Conservation (phyloP, 257 asterid species). For the Penstemon barbatus region DNA sequence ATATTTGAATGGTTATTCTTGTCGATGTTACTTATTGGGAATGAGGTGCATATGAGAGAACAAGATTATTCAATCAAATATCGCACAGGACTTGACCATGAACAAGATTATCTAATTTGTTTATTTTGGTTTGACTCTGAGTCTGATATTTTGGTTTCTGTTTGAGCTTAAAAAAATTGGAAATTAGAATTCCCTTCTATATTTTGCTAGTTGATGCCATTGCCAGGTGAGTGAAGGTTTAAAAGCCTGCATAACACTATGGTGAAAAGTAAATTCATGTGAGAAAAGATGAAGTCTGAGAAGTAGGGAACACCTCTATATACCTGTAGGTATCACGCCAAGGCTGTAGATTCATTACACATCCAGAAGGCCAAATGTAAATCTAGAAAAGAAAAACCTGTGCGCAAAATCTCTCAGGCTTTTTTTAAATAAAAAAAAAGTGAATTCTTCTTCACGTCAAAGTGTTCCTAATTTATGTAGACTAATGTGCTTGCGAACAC, state of each 20-base stretch:
- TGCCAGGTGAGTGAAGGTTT: neutral
- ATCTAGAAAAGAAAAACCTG: neutral
- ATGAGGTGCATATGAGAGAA: neutral
- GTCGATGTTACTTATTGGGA: neutral
- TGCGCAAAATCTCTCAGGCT: neutral
- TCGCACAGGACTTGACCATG: neutral
- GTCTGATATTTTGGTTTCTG: neutral
- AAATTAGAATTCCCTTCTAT: neutral
- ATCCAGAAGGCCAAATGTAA: neutral
- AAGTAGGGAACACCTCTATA: neutral
- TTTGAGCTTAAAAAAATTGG: neutral
- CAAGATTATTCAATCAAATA: neutral
- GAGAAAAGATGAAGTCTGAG: neutral
- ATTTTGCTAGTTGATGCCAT: neutral
- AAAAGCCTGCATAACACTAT: neutral
- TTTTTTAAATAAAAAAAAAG: neutral
- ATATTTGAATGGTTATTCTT: neutral
- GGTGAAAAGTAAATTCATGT: neutral
- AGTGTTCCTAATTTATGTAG: neutral
- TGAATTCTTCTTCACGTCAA: neutral
- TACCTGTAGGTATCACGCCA: neutral
- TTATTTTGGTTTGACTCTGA: neutral
- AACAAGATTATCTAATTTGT: neutral
- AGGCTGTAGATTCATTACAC: neutral
- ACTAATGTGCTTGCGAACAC: neutral